Conservation (phyloP, 192 early-diverging fungal genomes). For the Backusella luteola region DNA sequence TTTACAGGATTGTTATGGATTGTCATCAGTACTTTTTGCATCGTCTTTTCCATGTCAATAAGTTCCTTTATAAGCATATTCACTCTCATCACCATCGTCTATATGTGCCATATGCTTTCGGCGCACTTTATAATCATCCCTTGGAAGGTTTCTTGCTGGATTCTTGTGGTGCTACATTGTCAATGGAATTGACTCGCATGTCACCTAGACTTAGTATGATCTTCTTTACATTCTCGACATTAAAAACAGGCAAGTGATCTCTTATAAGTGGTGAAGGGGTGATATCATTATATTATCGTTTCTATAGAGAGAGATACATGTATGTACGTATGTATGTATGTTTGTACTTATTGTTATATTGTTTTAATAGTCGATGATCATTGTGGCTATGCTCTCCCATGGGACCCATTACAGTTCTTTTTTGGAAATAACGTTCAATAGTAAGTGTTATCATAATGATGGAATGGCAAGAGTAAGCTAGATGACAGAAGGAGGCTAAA, state of each 20-base stretch:
- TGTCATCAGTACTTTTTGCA: slow-evolving; percentile 73
- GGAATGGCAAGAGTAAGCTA: background rate
- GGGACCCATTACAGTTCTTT: slow-evolving; percentile 65
- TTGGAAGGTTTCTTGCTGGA: slow-evolving; percentile 78
- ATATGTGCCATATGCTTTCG: slow-evolving; percentile 77
- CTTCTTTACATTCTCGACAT: slow-evolving; percentile 72
- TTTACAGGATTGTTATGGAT: slow-evolving; percentile 45
- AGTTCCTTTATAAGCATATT: slow-evolving; percentile 70
- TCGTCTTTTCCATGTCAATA: slow-evolving; percentile 67
- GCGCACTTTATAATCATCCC: slow-evolving; percentile 82
- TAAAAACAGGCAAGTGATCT: slow-evolving; percentile 57
- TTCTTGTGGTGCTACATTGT: slow-evolving; percentile 62
- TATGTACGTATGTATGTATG: background rate
- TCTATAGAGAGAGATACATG: background rate
- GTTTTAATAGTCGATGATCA: slow-evolving; percentile 69
- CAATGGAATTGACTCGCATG: slow-evolving; percentile 65
- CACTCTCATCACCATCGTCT: slow-evolving; percentile 76
- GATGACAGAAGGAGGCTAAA: background rate
- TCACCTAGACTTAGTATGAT: slow-evolving; percentile 61
- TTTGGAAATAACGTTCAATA: slow-evolving; percentile 62
- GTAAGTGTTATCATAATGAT: slow-evolving; percentile 9
- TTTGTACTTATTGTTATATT: slow-evolving; percentile 2
- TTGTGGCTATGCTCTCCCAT: slow-evolving; percentile 77
- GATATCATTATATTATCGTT: background rate
- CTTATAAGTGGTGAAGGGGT: background rate